Base-by-base conservation (phyloP, 768 basidiomycete genomes). In the Macrolepiota albuminosa region DNA sequence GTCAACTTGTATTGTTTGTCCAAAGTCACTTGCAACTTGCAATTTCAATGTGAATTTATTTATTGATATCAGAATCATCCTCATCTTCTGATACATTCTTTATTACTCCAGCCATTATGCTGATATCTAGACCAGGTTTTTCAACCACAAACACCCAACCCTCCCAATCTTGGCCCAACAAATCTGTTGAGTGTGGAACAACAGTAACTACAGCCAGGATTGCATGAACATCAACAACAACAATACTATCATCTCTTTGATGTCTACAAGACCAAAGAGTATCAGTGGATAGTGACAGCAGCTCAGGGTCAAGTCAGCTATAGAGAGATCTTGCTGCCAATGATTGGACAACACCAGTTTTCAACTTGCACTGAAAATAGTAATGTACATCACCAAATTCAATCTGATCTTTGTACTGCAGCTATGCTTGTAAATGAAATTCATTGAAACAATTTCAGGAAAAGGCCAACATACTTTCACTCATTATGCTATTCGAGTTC, bases 111-210 rank as follows among this genome's bases (percentile, higher is more conserved):
- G 50, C 61, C 61, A 66, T 62, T n/a, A 50, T 53, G 6, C 55
- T 57, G 6, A 66, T 57, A 45, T 66, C 65, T 18, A 66, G 43
- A 1, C 65, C 61, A 26, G 56, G 65, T 53, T 64, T 62, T 42
- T 66, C 61, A 7, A 63, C 63, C 8, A 64, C 57, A 55, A 66
- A 66, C 2, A 62, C 53, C 3, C 51, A 51, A 46, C 49, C 57
- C 6, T 36, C 29, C 62, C 60, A 63, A 21, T 57, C 47, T 9
- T 52, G 54, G 34, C 64, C 62, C 29, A 66, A 47, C 37, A 66
- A 61, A 16, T 39, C 56, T 13, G 36, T 51, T 1, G 57, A 62
- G 37, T 66, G 60, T 14, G 60, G 63, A 26, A 64, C 54, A 37
- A 64, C 51, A 10, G 59, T 59, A 29, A 66, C 59, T 1, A 66